These are phyloP conservation scores for Candida railenensis DNA, from an alignment of 805 yeast genomes.

Conservation along the genomic window DNA sequence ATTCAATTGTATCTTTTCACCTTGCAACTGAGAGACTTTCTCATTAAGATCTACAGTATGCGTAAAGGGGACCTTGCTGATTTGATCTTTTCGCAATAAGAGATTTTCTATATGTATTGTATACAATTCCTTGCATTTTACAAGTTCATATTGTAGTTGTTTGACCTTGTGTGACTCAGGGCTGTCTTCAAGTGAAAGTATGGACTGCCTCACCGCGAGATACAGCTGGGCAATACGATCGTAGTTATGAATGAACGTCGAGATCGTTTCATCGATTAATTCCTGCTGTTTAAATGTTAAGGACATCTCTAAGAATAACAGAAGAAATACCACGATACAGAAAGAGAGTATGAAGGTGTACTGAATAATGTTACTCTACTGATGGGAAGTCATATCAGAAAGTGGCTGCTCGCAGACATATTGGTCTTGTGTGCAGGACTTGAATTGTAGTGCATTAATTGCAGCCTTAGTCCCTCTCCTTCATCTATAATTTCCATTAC, in stretches of 20 bases:
- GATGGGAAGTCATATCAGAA: too few species aligned
- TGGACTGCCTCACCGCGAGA: conserved; percentile 31
- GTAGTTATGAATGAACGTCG: conserved; percentile 27
- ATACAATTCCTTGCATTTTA: conserved; percentile 24
- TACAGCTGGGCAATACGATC: conserved; percentile 34
- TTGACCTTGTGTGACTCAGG: conserved; percentile 10
- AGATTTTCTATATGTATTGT: conserved; percentile 14
- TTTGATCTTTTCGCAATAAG: not conserved
- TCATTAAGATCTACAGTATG: not conserved
- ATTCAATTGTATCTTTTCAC: not conserved
- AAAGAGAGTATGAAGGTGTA: too few species aligned
- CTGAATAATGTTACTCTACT: too few species aligned
- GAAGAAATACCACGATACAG: not conserved
- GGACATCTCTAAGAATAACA: conserved; percentile 18
- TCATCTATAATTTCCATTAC: too few species aligned
- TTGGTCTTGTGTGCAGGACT: too few species aligned
- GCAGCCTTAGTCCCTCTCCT: too few species aligned
- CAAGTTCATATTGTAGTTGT: conserved; percentile 29
- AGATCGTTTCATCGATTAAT: conserved; percentile 29
- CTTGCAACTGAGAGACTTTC: not conserved
- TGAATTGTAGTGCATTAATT: too few species aligned
- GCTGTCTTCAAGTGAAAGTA: conserved; percentile 17
- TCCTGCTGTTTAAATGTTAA: conserved; percentile 30
- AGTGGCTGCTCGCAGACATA: too few species aligned
- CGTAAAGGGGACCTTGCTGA: not conserved